Base-by-base conservation (phyloP, 1,284 basidiomycete species). In the Veloboletus limbatus region DNA sequence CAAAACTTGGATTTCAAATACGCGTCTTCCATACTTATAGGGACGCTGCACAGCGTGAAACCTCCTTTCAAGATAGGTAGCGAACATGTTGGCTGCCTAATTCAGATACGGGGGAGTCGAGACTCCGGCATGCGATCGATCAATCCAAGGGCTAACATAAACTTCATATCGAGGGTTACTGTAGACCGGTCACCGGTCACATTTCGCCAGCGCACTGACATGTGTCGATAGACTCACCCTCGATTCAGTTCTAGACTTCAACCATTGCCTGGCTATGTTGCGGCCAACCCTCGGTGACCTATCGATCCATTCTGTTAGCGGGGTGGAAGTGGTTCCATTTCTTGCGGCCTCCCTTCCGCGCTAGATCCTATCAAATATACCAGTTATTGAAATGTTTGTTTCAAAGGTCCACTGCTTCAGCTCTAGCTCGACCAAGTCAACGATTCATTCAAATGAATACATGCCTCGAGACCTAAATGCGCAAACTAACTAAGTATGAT, bases 1-100 rank as follows among this genome's bases (percentile, higher is more conserved):
- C 33, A 28, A 24, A n/a, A 37, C 31, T 17, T n/a, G 28, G 43
- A 60, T 60, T 57, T 56, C 52, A 57, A 59, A 58, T 58, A 38
- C 41, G n/a, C n/a, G n/a, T n/a, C n/a, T n/a, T n/a, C n/a, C n/a
- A n/a, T n/a, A n/a, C n/a, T n/a, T n/a, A n/a, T n/a, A n/a, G n/a
- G n/a, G n/a, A n/a, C n/a, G n/a, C n/a, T n/a, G n/a, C n/a, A n/a
- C n/a, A n/a, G n/a, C n/a, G n/a, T n/a, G n/a, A n/a, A n/a, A n/a
- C n/a, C n/a, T n/a, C n/a, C n/a, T n/a, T n/a, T n/a, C n/a, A n/a
- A n/a, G n/a, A n/a, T n/a, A n/a, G n/a, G n/a, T n/a, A n/a, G n/a
- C n/a, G 28, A 48, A 32, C n/a, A 25, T n/a, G 30, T 20, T 18
- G 6, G 38, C 21, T 37, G 6, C n/a, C n/a, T n/a, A n/a, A 38